Conservation (phyloP, 176 grass and related monocot genomes). For the Neostapfia colusana region DNA sequence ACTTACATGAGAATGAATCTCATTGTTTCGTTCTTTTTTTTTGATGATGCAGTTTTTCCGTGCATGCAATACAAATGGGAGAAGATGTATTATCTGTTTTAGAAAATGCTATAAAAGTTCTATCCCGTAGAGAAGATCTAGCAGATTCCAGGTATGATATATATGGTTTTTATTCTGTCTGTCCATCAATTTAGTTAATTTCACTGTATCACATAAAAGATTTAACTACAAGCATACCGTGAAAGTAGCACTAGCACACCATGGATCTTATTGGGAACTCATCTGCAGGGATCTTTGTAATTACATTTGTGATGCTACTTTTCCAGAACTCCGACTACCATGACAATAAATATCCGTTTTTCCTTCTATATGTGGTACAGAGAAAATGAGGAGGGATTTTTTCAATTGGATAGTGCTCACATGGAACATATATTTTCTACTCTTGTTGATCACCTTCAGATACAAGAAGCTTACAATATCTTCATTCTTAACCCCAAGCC, state of each 20-base stretch:
- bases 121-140: slow-evolving; percentile 72
- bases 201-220: slow-evolving; percentile 14
- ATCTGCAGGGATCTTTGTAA: slow-evolving; percentile 12
- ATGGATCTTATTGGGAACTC: background rate
- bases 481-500: slow-evolving; percentile 89
- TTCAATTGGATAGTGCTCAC: slow-evolving; percentile 82
- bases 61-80: slow-evolving; percentile 86
- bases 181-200: slow-evolving; percentile 1
- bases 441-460: slow-evolving; percentile 82
- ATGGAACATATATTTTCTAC: slow-evolving; percentile 89
- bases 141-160: slow-evolving; percentile 51
- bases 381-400: slow-evolving; percentile 47
- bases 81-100: slow-evolving; percentile 87
- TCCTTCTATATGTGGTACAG: slow-evolving; percentile 40
- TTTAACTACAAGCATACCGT: background rate
- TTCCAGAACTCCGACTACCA: background rate
- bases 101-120: slow-evolving; percentile 79
- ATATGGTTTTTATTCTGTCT: background rate
- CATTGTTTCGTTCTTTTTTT: slow-evolving; percentile 27
- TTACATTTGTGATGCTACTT: slow-evolving; percentile 19
- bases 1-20: slow-evolving; percentile 1
- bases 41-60: slow-evolving; percentile 67
- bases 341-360: slow-evolving; percentile 25
- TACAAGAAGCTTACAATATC: slow-evolving; percentile 91
- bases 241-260: background rate